These are phyloP conservation scores for Diaporthe citri DNA, from an alignment of 2,329 filamentous ascomycete genomes.

Conservation along the genomic window DNA sequence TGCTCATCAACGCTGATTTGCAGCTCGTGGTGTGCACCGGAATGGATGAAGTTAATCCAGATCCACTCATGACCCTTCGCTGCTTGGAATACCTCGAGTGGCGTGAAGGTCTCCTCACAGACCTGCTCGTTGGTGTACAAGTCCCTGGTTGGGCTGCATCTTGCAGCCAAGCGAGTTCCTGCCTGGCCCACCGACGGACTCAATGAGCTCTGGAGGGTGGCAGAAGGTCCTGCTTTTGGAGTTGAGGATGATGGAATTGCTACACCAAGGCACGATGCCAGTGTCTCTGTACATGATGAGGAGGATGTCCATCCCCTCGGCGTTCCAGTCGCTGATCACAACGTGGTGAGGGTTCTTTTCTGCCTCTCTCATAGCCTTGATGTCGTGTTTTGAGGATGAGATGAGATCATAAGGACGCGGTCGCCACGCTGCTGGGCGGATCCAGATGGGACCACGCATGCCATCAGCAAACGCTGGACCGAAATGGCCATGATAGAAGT, in stretches of 20 bases:
- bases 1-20: slow-evolving; percentile 41
- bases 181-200: slow-evolving; percentile 34
- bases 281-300: slow-evolving; percentile 41
- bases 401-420: slow-evolving; percentile 40
- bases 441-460: slow-evolving; percentile 41
- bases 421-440: slow-evolving; percentile 40
- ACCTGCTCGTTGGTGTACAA: slow-evolving; percentile 37
- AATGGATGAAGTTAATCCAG: slow-evolving; percentile 42
- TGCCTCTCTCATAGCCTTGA: slow-evolving; percentile 36
- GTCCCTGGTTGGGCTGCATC: slow-evolving; percentile 29
- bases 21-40: slow-evolving; percentile 40
- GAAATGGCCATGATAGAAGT: slow-evolving; percentile 43
- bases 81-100: slow-evolving; percentile 37
- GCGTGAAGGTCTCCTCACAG: slow-evolving; percentile 37
- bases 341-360: slow-evolving; percentile 40
- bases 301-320: slow-evolving; percentile 41
- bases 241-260: slow-evolving; percentile 40
- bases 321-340: slow-evolving; percentile 42
- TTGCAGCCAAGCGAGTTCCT: slow-evolving; percentile 39
- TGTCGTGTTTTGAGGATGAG: slow-evolving; percentile 30
- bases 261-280: slow-evolving; percentile 40
- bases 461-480: slow-evolving; percentile 42
- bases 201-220: slow-evolving; percentile 34
- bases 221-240: slow-evolving; percentile 39
- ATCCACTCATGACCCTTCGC: slow-evolving; percentile 39